Percentiles rank a stretch among this genome's conserved stretches.
Evolutionary conservation across 192 early-diverging fungal species (phyloP).

Genomic region (Phycomyces nitens): DNA sequence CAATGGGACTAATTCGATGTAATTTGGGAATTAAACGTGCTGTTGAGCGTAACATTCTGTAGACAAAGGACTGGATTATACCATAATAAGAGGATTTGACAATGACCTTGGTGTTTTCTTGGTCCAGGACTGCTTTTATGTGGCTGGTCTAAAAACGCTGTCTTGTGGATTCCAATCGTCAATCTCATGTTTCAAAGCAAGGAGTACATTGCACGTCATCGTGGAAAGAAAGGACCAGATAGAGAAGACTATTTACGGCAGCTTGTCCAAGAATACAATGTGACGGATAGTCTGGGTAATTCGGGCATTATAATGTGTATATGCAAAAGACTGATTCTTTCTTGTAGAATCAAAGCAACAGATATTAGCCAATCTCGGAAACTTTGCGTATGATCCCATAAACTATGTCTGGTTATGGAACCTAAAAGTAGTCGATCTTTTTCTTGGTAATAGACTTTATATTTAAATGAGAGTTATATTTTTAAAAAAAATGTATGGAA

Average conservation of each 20-base stretch:
- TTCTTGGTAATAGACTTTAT: constrained; percentile 26
- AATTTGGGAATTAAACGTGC: too few relatives aligned
- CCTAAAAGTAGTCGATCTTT: constrained; percentile 38
- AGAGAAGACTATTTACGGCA: constrained; percentile 22
- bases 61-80: too few relatives aligned
- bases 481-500: neutral
- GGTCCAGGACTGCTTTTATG: too few relatives aligned
- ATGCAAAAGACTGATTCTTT: neutral
- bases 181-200: constrained; percentile 28
- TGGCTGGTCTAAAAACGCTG: too few relatives aligned
- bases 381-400: constrained; percentile 56
- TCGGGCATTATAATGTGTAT: neutral
- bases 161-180: too few relatives aligned
- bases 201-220: constrained; percentile 19
- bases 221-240: constrained; percentile 10
- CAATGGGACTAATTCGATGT: too few relatives aligned
- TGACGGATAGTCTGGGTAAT: constrained; percentile 14
- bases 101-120: too few relatives aligned
- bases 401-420: constrained; percentile 44
- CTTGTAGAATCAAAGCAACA: constrained; percentile 27
- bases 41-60: too few relatives aligned
- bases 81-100: too few relatives aligned
- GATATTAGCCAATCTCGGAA: constrained; percentile 44
- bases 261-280: constrained; percentile 22
- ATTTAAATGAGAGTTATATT: neutral